Evolutionary conservation across 306 rosid species (phyloP).

Genomic region (Echinosophora koreensis): DNA sequence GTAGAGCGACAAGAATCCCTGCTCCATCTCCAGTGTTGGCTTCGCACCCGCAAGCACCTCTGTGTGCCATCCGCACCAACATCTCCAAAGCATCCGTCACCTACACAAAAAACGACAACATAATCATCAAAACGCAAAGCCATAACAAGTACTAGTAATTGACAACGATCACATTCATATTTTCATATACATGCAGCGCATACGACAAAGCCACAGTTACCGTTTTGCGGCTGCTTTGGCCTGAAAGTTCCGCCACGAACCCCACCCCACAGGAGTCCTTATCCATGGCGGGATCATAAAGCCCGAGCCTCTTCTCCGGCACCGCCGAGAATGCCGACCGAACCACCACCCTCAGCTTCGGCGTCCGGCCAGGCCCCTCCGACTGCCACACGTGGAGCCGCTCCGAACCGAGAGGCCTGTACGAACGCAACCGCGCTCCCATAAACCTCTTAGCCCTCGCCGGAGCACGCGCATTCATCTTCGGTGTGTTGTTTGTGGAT

Average conservation of each 20-base stretch:
- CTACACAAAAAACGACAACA: slow-evolving; percentile 50
- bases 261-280: slow-evolving; percentile 99
- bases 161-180: neutral
- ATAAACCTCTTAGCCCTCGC: slow-evolving; percentile 51
- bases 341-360: slow-evolving; percentile 70
- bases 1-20: slow-evolving; percentile 90
- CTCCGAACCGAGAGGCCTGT: slow-evolving; percentile 65
- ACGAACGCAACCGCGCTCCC: slow-evolving; percentile 63
- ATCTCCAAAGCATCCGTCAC: slow-evolving; percentile 96
- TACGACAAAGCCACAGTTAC: slow-evolving; percentile 45
- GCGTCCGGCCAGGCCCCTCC: slow-evolving; percentile 80
- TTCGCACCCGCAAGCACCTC: slow-evolving; percentile 99
- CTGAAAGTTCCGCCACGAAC: slow-evolving; percentile 93
- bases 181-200: too few relatives aligned
- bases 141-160: neutral
- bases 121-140: neutral
- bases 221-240: slow-evolving; percentile 84
- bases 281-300: slow-evolving; percentile 89
- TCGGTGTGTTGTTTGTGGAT: slow-evolving; percentile 45
- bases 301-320: slow-evolving; percentile 90
- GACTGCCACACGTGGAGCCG: slow-evolving; percentile 70
- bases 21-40: slow-evolving; percentile 98
- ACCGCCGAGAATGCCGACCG: slow-evolving; percentile 80
- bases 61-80: slow-evolving; percentile 95
- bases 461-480: slow-evolving; percentile 48